phyloP scores from a whole-genome alignment of 306 rosid genomes.

The Quercus dentata region DNA sequence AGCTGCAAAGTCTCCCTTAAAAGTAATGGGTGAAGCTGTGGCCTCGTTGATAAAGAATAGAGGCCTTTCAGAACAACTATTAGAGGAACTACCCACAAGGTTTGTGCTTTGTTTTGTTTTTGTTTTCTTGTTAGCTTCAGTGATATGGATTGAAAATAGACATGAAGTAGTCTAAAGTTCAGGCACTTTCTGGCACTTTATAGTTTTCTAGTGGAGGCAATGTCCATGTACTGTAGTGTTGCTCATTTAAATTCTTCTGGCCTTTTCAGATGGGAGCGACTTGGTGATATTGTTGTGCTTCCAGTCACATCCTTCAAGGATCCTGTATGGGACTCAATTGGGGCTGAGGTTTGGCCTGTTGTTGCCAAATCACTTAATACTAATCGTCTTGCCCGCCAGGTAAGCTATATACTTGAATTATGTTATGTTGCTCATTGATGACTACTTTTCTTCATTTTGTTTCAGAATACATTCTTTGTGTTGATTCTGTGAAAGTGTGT shows the following conservation, averaged over 20 bases:
- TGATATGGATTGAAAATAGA: background rate
- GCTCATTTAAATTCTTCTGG: slow-evolving; percentile 19
- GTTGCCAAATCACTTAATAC: slow-evolving; percentile 74
- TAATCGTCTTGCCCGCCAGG: slow-evolving; percentile 79
- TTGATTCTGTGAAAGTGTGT: background rate
- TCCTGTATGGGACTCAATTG: slow-evolving; percentile 65
- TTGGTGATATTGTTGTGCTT: slow-evolving; percentile 81
- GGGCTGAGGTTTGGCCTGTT: slow-evolving; percentile 70
- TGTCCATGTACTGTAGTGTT: slow-evolving; percentile 16
- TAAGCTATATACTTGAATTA: slow-evolving; percentile 30
- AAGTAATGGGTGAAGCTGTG: slow-evolving; percentile 66
- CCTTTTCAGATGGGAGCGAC: slow-evolving; percentile 73
- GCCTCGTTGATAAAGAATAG: slow-evolving; percentile 54
- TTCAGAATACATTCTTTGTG: background rate
- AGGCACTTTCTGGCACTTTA: slow-evolving; percentile 8
- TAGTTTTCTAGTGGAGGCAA: slow-evolving; percentile 1
- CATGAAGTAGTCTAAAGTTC: background rate
- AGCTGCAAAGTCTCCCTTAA: slow-evolving; percentile 64
- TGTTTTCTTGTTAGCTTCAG: slow-evolving; percentile 10
- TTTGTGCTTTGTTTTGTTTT: slow-evolving; percentile 26
- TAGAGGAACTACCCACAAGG: slow-evolving; percentile 90
- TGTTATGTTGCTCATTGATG: slow-evolving; percentile 1
- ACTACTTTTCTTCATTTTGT: slow-evolving; percentile 6
- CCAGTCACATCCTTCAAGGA: slow-evolving; percentile 69
- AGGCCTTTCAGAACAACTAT: slow-evolving; percentile 51